Evolutionary conservation across 108 stramenopile species (phyloP).

Genomic region (Fistulifera solaris): DNA sequence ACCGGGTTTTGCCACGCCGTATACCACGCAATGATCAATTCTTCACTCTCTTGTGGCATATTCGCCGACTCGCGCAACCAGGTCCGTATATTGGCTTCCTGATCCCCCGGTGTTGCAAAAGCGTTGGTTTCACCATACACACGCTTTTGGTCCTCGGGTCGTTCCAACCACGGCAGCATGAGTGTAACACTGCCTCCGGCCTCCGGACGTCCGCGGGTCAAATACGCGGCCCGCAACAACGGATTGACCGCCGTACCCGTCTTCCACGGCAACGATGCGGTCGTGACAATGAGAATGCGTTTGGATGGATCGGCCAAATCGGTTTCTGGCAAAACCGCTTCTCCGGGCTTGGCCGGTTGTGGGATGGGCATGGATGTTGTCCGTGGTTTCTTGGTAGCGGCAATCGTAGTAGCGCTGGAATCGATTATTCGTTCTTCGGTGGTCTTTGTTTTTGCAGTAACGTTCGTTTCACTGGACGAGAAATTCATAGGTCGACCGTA

Average conservation of each 20-base stretch:
- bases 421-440: constrained; percentile 10
- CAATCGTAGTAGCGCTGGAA: constrained; percentile 17
- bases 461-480: no score
- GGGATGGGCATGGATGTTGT: constrained; percentile 37
- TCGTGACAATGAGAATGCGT: constrained; percentile 83
- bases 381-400: constrained; percentile 20
- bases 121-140: constrained; percentile 45
- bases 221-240: constrained; percentile 74
- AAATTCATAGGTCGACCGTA: constrained; percentile 23
- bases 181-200: constrained; percentile 63
- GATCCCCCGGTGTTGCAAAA: constrained; percentile 57
- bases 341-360: constrained; percentile 32
- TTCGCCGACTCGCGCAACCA: constrained; percentile 50
- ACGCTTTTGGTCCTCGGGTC: constrained; percentile 36
- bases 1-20: constrained; percentile 36
- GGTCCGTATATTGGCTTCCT: constrained; percentile 55
- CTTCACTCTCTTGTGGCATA: constrained; percentile 25
- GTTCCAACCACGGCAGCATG: constrained; percentile 84
- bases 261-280: constrained; percentile 86
- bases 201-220: constrained; percentile 46
- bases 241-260: constrained; percentile 93
- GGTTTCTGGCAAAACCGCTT: constrained; percentile 60
- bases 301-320: constrained; percentile 62
- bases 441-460: no score
- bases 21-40: constrained; percentile 43